phyloP scores from a whole-genome alignment of 2,329 filamentous ascomycete species.

The Westerdykella ornata region DNA sequence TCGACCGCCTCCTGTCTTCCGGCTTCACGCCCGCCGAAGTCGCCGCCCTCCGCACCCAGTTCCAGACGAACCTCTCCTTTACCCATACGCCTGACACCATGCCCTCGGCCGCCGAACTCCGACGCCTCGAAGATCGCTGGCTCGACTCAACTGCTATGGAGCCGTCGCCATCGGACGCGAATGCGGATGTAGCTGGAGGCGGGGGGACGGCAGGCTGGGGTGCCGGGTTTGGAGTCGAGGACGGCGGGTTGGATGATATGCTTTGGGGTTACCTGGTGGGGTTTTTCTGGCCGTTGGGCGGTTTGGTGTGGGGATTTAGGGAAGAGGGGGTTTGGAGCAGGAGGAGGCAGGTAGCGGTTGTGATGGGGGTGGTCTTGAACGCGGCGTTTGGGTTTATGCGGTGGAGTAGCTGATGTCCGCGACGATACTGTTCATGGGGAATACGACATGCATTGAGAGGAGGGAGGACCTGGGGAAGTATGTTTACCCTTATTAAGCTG shows the following conservation, averaged over 20 bases:
- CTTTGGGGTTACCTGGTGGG: constrained; percentile 83
- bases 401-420: constrained; percentile 35
- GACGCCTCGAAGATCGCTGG: constrained; percentile 81
- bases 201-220: constrained; percentile 41
- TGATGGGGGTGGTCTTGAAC: constrained; percentile 76
- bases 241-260: constrained; percentile 71
- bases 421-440: too few species aligned
- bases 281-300: constrained; percentile 90
- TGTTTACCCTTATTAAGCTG: too few species aligned
- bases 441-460: too few species aligned
- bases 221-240: constrained; percentile 48
- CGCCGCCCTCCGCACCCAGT: constrained; percentile 77
- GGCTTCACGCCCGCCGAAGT: constrained; percentile 83
- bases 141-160: constrained; percentile 59
- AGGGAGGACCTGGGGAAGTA: too few species aligned
- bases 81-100: constrained; percentile 83
- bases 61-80: constrained; percentile 73
- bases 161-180: constrained; percentile 36
- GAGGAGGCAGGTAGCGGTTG: constrained; percentile 78
- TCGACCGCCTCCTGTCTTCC: constrained; percentile 73
- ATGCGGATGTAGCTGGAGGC: constrained; percentile 28
- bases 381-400: constrained; percentile 66
- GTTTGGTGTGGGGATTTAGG: constrained; percentile 74
- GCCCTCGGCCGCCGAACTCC: constrained; percentile 69
- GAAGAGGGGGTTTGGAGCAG: constrained; percentile 84